A percentile compares a stretch with the other conserved stretches of the same genome.
These are phyloP conservation scores for Teratosphaeria pseudoeucalypti DNA, from an alignment of 2,329 filamentous ascomycete species.

Conservation along the genomic window DNA sequence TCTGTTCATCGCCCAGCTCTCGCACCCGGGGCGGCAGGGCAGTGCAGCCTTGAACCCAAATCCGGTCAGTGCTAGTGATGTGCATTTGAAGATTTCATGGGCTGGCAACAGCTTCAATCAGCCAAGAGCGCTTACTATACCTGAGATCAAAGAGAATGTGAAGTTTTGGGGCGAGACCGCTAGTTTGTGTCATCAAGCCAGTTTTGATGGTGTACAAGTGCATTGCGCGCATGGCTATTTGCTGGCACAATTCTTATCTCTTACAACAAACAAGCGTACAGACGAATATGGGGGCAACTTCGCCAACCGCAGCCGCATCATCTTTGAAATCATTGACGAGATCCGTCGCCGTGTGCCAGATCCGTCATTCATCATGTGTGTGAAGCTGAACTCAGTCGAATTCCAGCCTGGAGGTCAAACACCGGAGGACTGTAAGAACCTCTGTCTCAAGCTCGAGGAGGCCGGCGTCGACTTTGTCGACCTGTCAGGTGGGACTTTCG, in stretches of 20 bases:
- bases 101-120: conserved; percentile 20
- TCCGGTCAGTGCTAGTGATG: conserved; percentile 22
- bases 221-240: conserved; percentile 33
- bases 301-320: conserved; percentile 29
- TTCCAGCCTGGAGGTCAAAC: conserved; percentile 19
- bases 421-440: conserved; percentile 16
- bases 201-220: conserved; percentile 20
- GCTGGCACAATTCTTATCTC: conserved; percentile 31
- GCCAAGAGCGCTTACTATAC: conserved; percentile 16
- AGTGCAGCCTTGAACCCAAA: conserved; percentile 19
- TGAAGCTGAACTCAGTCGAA: conserved; percentile 23
- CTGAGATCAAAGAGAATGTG: conserved; percentile 21
- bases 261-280: conserved; percentile 31
- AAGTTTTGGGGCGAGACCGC: conserved; percentile 18
- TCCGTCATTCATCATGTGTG: conserved; percentile 19
- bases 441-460: conserved; percentile 18
- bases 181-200: conserved; percentile 11
- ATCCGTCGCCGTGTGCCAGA: conserved; percentile 15
- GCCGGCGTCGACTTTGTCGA: conserved; percentile 13
- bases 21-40: conserved; percentile 22
- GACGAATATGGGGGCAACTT: conserved; percentile 34
- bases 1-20: conserved; percentile 21
- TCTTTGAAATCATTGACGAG: conserved; percentile 32
- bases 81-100: conserved; percentile 20
- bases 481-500: conserved; percentile 19